Base-by-base conservation (phyloP, 1,284 basidiomycete species). In the Boletus sp. region DNA sequence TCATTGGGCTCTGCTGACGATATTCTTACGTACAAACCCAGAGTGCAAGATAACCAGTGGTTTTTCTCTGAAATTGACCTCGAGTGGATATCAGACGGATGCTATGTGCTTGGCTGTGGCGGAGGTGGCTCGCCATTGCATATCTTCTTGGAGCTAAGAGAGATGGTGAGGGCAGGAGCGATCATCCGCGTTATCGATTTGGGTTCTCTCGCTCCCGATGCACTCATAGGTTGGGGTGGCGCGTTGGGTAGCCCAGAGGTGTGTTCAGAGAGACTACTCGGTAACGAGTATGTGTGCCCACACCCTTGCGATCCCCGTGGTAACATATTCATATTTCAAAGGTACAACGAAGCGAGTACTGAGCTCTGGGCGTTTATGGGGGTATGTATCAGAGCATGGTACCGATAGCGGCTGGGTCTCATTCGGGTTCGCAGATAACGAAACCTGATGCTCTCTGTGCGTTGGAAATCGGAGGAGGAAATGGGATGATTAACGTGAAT, bases 401-500 rank as follows among this genome's bases (percentile, higher is more conserved):
- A 19, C 34, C 3, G 25, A 41, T 51, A 36, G 27, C 6, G 29
- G 27, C 49, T n/a, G 26, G 3, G n/a, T 32, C 52, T 53, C 38
- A 66, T 30, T 14, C 29, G n/a, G 8, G 9, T 35, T 19, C 13
- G 34, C 46, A 60, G 57, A 69, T 71, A 37, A 58, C 67, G 33
- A 68, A 72, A 38, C 65, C 70, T 3, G 68, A 65, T 4, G 72
- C 67, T 13, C 64, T 72, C 12, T 62, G 61, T 19, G 71, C 59
- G 12, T 27, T 70, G 17, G 77, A 80, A 59, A 79, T 82, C 38
- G 80, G 80, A 13, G 80, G 80, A 9, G 74, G 72, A 13, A 82
- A 82, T 55, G 80, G 80, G 27, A 71, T 81, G 54, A 67, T 65
- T 70, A 79, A 62, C 69, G 75, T 68, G 53, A 49, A 55, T 57